Evolutionary conservation across 345 rosid genomes (phyloP), one percentile per base, ranked within the genome.

Genomic region (Pistacia atlantica): DNA sequence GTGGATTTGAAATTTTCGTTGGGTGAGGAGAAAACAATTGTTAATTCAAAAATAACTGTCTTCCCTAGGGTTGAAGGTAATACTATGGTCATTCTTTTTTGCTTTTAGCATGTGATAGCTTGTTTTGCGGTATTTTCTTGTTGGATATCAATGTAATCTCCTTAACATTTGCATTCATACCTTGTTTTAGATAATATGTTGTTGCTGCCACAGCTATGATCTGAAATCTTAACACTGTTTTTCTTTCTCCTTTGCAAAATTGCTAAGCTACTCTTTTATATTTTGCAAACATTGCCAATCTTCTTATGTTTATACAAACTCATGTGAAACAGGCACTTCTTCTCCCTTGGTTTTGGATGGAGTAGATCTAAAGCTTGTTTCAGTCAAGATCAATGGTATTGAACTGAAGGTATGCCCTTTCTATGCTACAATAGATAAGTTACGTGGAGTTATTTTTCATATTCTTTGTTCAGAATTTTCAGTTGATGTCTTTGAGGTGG

Each of bases 1-100:
- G 93, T 94, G 87, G 94, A 92, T 75, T 86, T 97, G 81, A 87
- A 74, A 73, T 97, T 97, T 86, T 78, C 83, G 48, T 83, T 97
- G 72, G 99, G 93, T 31, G 99, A 97, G 85, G 98, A 97, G 86
- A 94, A 90, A 80, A 97, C 99, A 33, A 84, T 86, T 80, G 99
- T 94, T 80, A 85, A 89, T 77, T 97, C 97, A 2, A 94, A 84
- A 80, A 94, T 97, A 75, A 77, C 88, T 63, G 91, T 94, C 60
- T 52, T 72, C 49, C 97, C 99, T 58, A 87, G 97, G 69, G 87
- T 87, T 77, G 90, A 92, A 87, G 99, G 99, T 94, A 89, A 62
- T 65, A 5, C 33, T 61, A 12, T 62, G 8, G 12, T 42, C 37
- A 33, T 72, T 17, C 37, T 66, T 18, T 35, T 64, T 62, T 60